Base-by-base conservation (phyloP, 352 stramenopile species). In the Globisporangium barbulae region DNA sequence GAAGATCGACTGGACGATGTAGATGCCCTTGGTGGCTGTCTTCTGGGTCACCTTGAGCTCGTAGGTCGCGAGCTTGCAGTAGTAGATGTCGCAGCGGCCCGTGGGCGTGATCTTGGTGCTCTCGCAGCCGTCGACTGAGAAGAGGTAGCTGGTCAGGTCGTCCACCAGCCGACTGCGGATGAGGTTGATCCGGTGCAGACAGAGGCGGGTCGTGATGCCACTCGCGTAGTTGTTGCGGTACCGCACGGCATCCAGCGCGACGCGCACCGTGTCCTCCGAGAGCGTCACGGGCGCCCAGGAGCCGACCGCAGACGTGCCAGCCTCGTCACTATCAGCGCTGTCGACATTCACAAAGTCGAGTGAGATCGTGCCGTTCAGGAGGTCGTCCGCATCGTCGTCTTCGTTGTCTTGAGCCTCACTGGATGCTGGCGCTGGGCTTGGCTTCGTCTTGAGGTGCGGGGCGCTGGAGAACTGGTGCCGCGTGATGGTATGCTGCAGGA, bases 11-110 rank as follows among this genome's bases (percentile, higher is more conserved):
- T 73, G 56, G 31, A 83, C 75, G 12, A 62, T 64, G 66, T 71
- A 83, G 13, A 71, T 58, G 33, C 71, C 53, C 15, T 67, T 75
- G 35, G 52, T 61, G 10, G 49, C 22, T 0, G 39, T 63, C 56
- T 78, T 81, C 56, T 81, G 73, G 7, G 55, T 59, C 44, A 83
- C 30, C 49, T 79, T 69, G 39, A 83, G 19, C 59, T 83, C 75
- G 66, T 76, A 83, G 52, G 68, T 78, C 52, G 77, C 79, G 30
- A 77, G 70, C 10, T 61, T 66, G 45, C 73, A 83, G 52, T 71
- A 68, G 59, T 81, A 79, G 55, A 81, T 70, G 59, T 83, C 69
- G 42, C 75, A 83, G 15, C 70, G 69, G n/a, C 75, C 75, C 31
- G 69, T 70, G 33, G 53, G 25, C 25, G 59, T 64, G 6, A 81